These are phyloP conservation scores for Mycena sanguinolenta DNA, from an alignment of 768 basidiomycete genomes.

Conservation along the genomic window DNA sequence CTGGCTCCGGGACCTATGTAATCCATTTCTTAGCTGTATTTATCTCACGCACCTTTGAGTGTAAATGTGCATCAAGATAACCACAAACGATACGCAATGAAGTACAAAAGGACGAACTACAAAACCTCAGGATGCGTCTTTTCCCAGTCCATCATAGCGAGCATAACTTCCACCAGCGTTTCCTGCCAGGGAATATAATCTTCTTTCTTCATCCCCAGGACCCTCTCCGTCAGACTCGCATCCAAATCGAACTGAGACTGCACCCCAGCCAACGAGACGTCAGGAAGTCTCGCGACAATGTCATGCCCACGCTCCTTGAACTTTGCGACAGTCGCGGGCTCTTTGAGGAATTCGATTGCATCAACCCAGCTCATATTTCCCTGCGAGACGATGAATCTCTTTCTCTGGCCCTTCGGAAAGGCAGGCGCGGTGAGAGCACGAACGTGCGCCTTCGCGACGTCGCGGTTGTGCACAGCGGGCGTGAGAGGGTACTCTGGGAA, in stretches of 20 bases:
- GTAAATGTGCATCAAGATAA: no score
- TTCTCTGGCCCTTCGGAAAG: slow-evolving; percentile 18
- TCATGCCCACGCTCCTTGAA: slow-evolving; percentile 12
- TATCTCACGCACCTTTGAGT: no score
- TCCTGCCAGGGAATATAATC: slow-evolving; percentile 22
- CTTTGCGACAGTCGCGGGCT: slow-evolving; percentile 3
- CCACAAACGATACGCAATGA: no score
- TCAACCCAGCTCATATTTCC: slow-evolving; percentile 21
- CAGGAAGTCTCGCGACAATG: slow-evolving; percentile 16
- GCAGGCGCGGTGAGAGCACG: slow-evolving; percentile 18
- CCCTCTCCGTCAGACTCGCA: slow-evolving; percentile 12
- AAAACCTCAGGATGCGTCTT: no score
- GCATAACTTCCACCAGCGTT: slow-evolving; percentile 21
- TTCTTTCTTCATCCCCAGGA: slow-evolving; percentile 12
- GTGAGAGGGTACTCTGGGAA: slow-evolving; percentile 2
- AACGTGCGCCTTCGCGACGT: no score
- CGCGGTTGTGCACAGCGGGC: no score
- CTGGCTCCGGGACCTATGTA: no score
- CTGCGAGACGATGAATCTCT: slow-evolving; percentile 16
- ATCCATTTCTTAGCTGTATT: no score
- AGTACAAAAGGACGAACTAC: no score
- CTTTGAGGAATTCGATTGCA: slow-evolving; percentile 14
- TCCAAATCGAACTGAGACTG: slow-evolving; percentile 9
- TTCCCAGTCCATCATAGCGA: slow-evolving; percentile 18
- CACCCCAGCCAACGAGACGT: background rate